Evolutionary conservation across 495 filamentous ascomycete species (phyloP), one percentile per base, ranked within the genome.

Genomic region (Cairneyella variabilis): DNA sequence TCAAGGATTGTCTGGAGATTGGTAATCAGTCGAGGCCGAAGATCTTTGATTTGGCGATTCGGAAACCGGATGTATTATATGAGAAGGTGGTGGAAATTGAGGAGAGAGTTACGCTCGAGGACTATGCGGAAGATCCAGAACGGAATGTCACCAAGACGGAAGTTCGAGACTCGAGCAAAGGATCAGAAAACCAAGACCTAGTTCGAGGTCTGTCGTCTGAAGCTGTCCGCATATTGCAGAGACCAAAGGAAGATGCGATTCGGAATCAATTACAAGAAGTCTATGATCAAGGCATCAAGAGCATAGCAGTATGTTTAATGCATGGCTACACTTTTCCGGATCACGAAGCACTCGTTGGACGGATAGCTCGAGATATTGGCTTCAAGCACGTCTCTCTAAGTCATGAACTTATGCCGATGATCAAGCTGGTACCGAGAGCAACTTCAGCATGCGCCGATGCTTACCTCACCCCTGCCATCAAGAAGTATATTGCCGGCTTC

Each of bases 361-460:
- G 76, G 47, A 70, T 91, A 16, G 88, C 86, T 0, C 71, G 66
- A 56, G 82, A 89, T 48, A 79, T 91, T 58, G 88, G 88, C 11
- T 91, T 91, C 65, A 64, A 76, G 30, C 84, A 91, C 64, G 80
- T 97, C 68, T 79, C 83, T 44, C 71, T 89, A 32, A 86, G 82
- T 44, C 80, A 85, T 55, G 79, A 89, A 66, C 74, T 90, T 23
- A 95, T 96, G 83, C 93, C 93, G 22, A 98, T 97, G 91, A 97
- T 90, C 63, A 92, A 91, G 65, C 70, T 91, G 7, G 85, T 91
- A 0, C 86, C 92, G 22, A 75, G 93, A 49, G 92, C 90, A 11
- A 97, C 91, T 9, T 95, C 89, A 14, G 89, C 93, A 9, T 95
- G 90, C 23, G 93, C 92, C 5, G 93, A 98, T 72, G 93, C 93